These are phyloP conservation scores for Hyphopichia homilentoma DNA, from an alignment of 805 yeast genomes.

Conservation along the genomic window DNA sequence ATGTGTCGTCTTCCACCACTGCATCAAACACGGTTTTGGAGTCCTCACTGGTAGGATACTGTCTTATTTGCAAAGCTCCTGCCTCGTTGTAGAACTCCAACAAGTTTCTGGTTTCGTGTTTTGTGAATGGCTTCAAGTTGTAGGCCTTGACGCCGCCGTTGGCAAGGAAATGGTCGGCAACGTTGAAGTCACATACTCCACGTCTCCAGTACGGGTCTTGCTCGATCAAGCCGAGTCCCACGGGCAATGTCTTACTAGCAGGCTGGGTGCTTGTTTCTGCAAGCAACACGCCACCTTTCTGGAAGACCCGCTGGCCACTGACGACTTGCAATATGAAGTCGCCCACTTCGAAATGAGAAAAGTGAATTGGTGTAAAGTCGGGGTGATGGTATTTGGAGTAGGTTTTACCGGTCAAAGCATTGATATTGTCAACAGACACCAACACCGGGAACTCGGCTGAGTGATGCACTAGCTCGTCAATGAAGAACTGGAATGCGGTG, in stretches of 20 bases:
- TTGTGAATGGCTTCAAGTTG: constrained; percentile 23
- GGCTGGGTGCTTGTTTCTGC: constrained; percentile 58
- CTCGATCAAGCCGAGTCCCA: constrained; percentile 50
- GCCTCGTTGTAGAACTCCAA: constrained; percentile 27
- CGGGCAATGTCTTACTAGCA: constrained; percentile 52
- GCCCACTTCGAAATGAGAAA: constrained; percentile 62
- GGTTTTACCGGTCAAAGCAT: constrained; percentile 53
- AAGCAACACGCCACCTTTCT: constrained; percentile 61
- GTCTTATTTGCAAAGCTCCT: constrained; percentile 32
- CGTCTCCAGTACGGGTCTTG: constrained; percentile 55
- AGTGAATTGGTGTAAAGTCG: constrained; percentile 52
- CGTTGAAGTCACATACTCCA: constrained; percentile 48
- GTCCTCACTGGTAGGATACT: constrained; percentile 25
- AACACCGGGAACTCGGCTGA: constrained; percentile 56
- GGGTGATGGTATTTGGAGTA: constrained; percentile 58
- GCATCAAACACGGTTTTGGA: constrained; percentile 8
- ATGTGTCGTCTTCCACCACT: constrained; percentile 6
- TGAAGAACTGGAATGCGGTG: constrained; percentile 48
- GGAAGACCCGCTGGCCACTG: constrained; percentile 50
- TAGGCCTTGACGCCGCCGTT: constrained; percentile 31
- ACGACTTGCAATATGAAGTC: constrained; percentile 50
- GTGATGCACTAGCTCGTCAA: constrained; percentile 48
- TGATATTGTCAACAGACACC: constrained; percentile 72
- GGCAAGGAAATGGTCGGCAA: constrained; percentile 46
- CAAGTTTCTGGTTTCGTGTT: constrained; percentile 26